Evolutionary conservation across 768 basidiomycete species (phyloP), one percentile per base, ranked within the genome.

Genomic region (Phylloporus sp.): DNA sequence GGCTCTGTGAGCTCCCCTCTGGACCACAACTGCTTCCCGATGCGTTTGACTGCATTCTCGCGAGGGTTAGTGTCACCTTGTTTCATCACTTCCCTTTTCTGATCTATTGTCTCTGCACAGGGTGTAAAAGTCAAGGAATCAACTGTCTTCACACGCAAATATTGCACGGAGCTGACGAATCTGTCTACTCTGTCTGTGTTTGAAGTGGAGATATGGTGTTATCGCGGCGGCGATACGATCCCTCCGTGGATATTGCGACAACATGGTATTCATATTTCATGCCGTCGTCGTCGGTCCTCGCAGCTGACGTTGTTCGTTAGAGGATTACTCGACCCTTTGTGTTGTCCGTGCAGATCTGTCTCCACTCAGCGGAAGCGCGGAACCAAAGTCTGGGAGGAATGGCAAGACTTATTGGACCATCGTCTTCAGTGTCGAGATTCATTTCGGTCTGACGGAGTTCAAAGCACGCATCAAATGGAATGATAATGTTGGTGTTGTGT

Each of bases 181-280:
- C 64, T 91, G 27, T 80, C 82, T 4, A 84, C 87, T 58, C 74
- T 89, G 5, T 86, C 85, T 13, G 84, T 89, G 16, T 90, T 91
- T 57, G 88, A 90, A 63, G 87, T 90, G 24, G 87, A 90, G 65
- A 79, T 91, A 57, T 90, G 88, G 88, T 90, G 88, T 63, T 91
- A 80, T 68, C 75, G 88, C 61, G 87, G 88, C n/a, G 84, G 84
- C 40, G 80, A 85, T 56, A 72, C 69, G 7, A 72, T 85, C 29
- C 88, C 88, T 1, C 80, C 82, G 57, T 90, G 88, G 88, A 90
- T 91, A 47, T 73, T 81, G 41, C 73, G 87, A 49, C 70, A 79
- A 15, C 76, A 78, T 52, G 60, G 59, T 78, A 60, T 23, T 22
- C 12, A 39, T 12, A 31, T 40, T 42, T 15, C 36, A 22, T 26